Evolutionary conservation across 139 green algal genomes (phyloP), one percentile per base, ranked within the genome.

Genomic region (Edaphochlamys debaryana): DNA sequence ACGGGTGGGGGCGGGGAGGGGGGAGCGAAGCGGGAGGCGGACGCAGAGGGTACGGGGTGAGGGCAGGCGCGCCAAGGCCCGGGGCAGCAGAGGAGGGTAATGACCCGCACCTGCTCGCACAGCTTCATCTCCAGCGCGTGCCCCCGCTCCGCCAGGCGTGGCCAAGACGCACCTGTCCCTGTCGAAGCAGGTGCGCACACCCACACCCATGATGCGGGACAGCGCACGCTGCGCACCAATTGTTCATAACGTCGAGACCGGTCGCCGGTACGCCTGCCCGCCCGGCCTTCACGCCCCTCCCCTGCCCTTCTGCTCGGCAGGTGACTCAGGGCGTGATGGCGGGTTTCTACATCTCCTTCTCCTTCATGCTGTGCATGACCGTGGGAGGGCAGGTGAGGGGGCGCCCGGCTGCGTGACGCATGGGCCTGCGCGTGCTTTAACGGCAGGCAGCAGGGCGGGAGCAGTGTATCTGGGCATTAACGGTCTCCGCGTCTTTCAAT

Each of bases 301-400:
- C n/a, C n/a, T n/a, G n/a, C n/a, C n/a, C 22, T 8, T 8, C n/a
- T 30, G n/a, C 37, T 3, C 11, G 25, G 8, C 75, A 81, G 60
- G 60, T 82, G 8, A 82, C 76, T 1, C 79, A 67, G 27, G 66
- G 66, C 48, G 50, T 84, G 29, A 22, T 84, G 37, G 79, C 66
- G 15, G 79, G 79, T 50, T 76, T 77, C 48, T 84, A 84, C 79
- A 77, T 84, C 79, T 76, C 67, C 1, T 84, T 84, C 38, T 68
- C 50, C 50, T 84, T 84, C 67, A 77, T 77, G 79, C 66, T 84
- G 50, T 84, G 79, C 66, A 69, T 84, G 79, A 68, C 52, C 8
- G 79, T 77, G 4, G 79, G 79, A 22, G 79, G 79, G 15, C 66
- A 77, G 79, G 79, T 84, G 52, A 7, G 42, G 56, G 36, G n/a